Evolutionary conservation across 306 rosid species (phyloP).

Genomic region (Parietaria judaica): DNA sequence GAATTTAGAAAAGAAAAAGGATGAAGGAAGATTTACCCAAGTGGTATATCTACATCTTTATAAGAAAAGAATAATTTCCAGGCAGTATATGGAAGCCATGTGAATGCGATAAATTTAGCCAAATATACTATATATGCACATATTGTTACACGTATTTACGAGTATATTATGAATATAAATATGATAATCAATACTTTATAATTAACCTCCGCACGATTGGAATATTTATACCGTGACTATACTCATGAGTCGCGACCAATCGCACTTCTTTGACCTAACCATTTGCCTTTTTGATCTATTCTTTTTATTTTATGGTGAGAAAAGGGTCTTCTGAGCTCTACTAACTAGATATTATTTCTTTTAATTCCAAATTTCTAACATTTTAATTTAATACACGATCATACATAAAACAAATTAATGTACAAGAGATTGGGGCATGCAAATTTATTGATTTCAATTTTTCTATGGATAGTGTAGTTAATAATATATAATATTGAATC

Average conservation of each 20-base stretch:
- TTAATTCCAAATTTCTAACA: too few species aligned
- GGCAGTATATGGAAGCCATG: slow-evolving; percentile 20
- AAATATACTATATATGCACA: slow-evolving; percentile 8
- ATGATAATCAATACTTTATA: not conserved
- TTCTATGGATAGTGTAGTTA: too few species aligned
- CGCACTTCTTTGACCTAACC: slow-evolving; percentile 16
- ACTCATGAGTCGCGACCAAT: not conserved
- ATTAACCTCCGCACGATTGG: not conserved
- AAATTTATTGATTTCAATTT: too few species aligned
- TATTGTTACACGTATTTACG: slow-evolving; percentile 19
- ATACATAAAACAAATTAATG: too few species aligned
- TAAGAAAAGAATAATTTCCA: not conserved
- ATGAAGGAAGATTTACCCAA: not conserved
- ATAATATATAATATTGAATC: too few species aligned
- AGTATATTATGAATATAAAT: not conserved
- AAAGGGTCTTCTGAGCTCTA: too few species aligned
- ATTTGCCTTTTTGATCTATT: not conserved
- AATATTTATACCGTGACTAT: slow-evolving; percentile 1
- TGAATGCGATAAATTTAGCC: slow-evolving; percentile 18
- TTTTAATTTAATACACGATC: too few species aligned
- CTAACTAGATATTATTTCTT: too few species aligned
- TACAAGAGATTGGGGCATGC: too few species aligned
- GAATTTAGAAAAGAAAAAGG: not conserved
- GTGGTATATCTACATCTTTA: slow-evolving; percentile 3
- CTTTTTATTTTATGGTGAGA: too few species aligned